Conservation (phyloP, 2,329 filamentous ascomycete genomes). For the Fusarium incarnatum region DNA sequence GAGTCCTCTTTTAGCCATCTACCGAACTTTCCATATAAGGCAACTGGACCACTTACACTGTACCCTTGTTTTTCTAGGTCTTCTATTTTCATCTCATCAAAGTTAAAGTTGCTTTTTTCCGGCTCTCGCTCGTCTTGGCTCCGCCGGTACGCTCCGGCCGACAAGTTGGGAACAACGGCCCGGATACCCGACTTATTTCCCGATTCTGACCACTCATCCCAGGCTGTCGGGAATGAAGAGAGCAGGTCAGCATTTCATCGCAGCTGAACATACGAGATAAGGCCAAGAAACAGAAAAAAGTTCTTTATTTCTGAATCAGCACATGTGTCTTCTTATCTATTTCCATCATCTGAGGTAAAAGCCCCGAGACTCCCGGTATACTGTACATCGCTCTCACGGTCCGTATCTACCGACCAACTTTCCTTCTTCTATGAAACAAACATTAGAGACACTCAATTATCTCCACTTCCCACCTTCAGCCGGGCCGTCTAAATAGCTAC, state of each 20-base stretch:
- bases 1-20: slow-evolving; percentile 10
- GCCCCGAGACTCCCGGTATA: slow-evolving; percentile 8
- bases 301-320: not conserved
- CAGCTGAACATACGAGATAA: slow-evolving; percentile 18
- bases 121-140: slow-evolving; percentile 31
- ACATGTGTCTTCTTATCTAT: not conserved
- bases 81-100: not conserved
- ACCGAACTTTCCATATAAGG: slow-evolving; percentile 24
- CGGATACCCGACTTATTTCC: slow-evolving; percentile 33
- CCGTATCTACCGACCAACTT: slow-evolving; percentile 40
- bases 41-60: slow-evolving; percentile 1
- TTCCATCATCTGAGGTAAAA: not conserved
- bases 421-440: slow-evolving; percentile 2
- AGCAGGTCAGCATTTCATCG: not conserved
- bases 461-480: slow-evolving; percentile 17
- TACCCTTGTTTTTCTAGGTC: not conserved
- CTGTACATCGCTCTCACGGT: slow-evolving; percentile 40
- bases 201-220: slow-evolving; percentile 15
- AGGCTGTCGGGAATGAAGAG: slow-evolving; percentile 25
- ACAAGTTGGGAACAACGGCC: slow-evolving; percentile 35
- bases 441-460: slow-evolving; percentile 1
- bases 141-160: slow-evolving; percentile 35
- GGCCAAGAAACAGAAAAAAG: not conserved
- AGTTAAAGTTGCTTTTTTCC: not conserved
- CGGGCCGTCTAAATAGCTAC: slow-evolving; percentile 21